Evolutionary conservation across 2,329 filamentous ascomycete genomes (phyloP).

Genomic region (Ceratocystis harringtonii): DNA sequence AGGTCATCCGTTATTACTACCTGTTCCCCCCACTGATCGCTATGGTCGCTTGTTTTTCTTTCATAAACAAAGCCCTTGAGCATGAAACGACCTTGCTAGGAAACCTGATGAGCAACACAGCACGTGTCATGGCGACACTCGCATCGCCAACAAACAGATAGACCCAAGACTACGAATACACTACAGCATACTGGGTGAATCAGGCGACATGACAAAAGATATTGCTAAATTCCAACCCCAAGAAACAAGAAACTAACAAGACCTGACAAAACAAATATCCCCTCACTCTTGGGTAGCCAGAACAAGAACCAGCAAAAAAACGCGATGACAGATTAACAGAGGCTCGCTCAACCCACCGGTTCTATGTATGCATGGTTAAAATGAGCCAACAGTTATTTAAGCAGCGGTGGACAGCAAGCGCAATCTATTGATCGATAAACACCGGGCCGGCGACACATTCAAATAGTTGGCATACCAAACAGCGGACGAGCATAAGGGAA

Average conservation of each 20-base stretch:
- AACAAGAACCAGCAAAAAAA: not conserved
- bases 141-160: not conserved
- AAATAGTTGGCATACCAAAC: not conserved
- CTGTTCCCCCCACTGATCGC: too few relatives aligned
- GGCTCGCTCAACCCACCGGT: not conserved
- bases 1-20: too few relatives aligned
- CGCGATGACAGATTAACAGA: not conserved
- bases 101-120: not conserved
- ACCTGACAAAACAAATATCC: not conserved
- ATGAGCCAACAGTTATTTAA: too few relatives aligned
- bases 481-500: not conserved
- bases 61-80: too few relatives aligned
- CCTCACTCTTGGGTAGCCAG: not conserved
- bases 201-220: not conserved
- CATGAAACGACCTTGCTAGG: too few relatives aligned
- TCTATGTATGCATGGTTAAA: not conserved
- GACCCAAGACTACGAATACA: not conserved
- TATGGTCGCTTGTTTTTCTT: too few relatives aligned
- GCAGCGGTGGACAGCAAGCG: too few relatives aligned
- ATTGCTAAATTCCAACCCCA: conserved; percentile 12
- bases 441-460: not conserved
- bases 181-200: not conserved
- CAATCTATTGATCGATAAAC: not conserved
- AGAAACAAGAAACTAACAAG: not conserved
- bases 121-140: not conserved